Evolutionary conservation across 176 grass and related monocot species (phyloP).

Genomic region (Ensete ventricosum): DNA sequence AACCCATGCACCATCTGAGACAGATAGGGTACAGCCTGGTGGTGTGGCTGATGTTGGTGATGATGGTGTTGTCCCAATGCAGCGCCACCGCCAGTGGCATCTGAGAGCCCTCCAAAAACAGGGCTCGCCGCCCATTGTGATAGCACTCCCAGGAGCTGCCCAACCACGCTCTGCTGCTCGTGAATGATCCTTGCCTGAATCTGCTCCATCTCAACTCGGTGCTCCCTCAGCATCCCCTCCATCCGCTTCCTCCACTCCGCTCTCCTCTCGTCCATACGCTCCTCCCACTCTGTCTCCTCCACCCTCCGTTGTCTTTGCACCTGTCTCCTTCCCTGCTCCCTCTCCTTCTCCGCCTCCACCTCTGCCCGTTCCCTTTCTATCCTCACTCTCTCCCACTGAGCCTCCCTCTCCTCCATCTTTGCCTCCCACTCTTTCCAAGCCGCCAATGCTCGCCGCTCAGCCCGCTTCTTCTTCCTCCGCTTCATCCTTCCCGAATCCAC

Average conservation of each 20-base stretch:
- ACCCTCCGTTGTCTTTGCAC: background rate
- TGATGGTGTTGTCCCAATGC: background rate
- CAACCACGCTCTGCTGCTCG: slow-evolving; percentile 7
- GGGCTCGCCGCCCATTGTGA: background rate
- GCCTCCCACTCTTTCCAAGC: background rate
- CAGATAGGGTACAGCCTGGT: background rate
- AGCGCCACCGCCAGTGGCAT: background rate
- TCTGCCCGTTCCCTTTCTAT: background rate
- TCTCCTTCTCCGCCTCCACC: background rate
- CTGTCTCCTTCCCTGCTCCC: background rate
- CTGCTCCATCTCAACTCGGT: slow-evolving; percentile 19
- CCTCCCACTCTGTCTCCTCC: slow-evolving; percentile 19
- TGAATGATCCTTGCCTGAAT: slow-evolving; percentile 21
- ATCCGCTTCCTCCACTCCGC: slow-evolving; percentile 11
- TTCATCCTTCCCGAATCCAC: background rate
- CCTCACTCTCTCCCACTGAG: background rate
- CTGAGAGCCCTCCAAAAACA: slow-evolving; percentile 2
- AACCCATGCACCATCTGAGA: slow-evolving; percentile 12
- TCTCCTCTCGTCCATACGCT: slow-evolving; percentile 13
- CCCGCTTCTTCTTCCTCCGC: background rate
- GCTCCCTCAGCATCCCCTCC: slow-evolving; percentile 4
- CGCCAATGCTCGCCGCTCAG: background rate
- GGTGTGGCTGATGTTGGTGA: slow-evolving; percentile 3
- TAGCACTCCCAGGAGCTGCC: slow-evolving; percentile 5
- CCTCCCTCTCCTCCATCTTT: background rate